A percentile compares a stretch with the other conserved stretches of the same genome.
Conservation (phyloP, 1,139 yeast species). For the Taphrina communis region DNA sequence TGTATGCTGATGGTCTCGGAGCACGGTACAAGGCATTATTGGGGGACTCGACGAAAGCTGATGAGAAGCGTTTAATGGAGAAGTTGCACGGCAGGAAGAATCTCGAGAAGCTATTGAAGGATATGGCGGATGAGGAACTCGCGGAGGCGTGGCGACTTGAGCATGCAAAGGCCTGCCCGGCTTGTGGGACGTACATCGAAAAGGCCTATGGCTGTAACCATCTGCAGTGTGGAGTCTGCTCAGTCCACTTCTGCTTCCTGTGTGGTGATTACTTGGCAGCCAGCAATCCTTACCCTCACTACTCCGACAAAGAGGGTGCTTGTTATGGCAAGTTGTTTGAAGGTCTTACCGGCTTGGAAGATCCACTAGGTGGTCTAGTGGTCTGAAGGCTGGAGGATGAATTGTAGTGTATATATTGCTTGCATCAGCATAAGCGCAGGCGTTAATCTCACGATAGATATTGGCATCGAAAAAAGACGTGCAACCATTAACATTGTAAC, state of each 20-base stretch:
- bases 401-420: neutral
- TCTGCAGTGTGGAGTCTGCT: conserved; percentile 35
- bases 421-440: neutral
- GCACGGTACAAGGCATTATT: conserved; percentile 19
- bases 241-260: conserved; percentile 39
- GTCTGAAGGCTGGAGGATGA: neutral
- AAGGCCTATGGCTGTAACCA: conserved; percentile 41
- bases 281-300: conserved; percentile 40
- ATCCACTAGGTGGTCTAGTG: conserved; percentile 16
- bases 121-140: conserved; percentile 30
- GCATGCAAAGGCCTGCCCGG: conserved; percentile 40
- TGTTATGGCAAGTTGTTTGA: conserved; percentile 42
- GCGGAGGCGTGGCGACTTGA: conserved; percentile 39
- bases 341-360: conserved; percentile 39
- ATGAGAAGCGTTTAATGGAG: conserved; percentile 23
- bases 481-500: too few species aligned
- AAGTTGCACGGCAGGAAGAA: conserved; percentile 36
- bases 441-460: neutral
- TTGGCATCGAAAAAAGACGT: neutral
- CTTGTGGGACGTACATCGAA: conserved; percentile 38
- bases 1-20: conserved; percentile 21
- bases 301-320: conserved; percentile 23
- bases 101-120: conserved; percentile 29
- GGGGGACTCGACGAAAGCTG: conserved; percentile 23
- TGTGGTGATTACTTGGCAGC: conserved; percentile 36